Base-by-base conservation (phyloP, 352 stramenopile species). In the Phytophthora multivora region DNA sequence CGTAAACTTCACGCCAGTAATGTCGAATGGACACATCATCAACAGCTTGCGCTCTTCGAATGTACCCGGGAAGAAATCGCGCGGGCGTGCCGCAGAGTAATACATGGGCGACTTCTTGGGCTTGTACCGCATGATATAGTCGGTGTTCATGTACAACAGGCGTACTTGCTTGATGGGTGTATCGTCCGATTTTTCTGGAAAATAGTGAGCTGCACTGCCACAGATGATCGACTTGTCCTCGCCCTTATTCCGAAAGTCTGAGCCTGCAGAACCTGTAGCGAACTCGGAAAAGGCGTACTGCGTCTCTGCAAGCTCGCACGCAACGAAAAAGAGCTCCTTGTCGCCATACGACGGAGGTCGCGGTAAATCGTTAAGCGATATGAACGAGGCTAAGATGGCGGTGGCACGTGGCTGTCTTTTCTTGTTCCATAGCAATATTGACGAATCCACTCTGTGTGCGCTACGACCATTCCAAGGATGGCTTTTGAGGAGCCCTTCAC, bases 101-200 rank as follows among this genome's bases (percentile, higher is more conserved):
- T 73, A 79, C 16, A 84, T 57, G 0, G 49, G 33, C 9, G 64
- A 38, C 23, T 77, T 69, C 25, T 76, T 66, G 3, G 67, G 66
- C 9, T 75, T 67, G 52, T 67, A 75, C n/a, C 21, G 31, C 47
- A 77, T 63, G 16, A 86, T 80, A 42, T 77, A 72, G 63, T 86
- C 69, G 33, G 71, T 82, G 59, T 83, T 86, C 61, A 83, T 78
- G 62, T 83, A 86, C 7, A 83, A 50, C 39, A 71, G 33, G 4
- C 59, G 60, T 11, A 72, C 63, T 26, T 75, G 57, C 28, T 64
- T 25, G 16, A 51, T 68, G 18, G 55, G 65, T 0, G 38, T 66
- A 10, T 52, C 55, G 3, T 66, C 49, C 0, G 16, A 63, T 42
- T 64, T 68, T 36, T 76, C 64, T 0, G 76, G 75, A 53, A 72